A percentile compares a stretch with the other conserved stretches of the same genome.
These are phyloP conservation scores for Buxus sempervirens DNA, from an alignment of 164 flowering plant genomes.

Conservation along the genomic window DNA sequence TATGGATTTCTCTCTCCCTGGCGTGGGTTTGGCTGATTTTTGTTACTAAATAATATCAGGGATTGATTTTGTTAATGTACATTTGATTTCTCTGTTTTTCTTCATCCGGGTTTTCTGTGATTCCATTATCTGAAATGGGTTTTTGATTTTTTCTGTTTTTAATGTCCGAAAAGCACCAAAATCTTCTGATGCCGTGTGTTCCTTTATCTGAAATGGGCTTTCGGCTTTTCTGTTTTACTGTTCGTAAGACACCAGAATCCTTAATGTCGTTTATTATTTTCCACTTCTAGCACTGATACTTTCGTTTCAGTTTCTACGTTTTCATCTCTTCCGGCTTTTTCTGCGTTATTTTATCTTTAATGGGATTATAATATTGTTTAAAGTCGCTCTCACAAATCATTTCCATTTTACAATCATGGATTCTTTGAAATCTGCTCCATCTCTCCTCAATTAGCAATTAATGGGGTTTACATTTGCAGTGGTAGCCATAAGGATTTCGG, in stretches of 20 bases:
- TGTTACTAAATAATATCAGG: neutral
- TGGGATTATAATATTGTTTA: too few species aligned
- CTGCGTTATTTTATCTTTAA: too few species aligned
- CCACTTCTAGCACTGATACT: too few species aligned
- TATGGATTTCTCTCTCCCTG: neutral
- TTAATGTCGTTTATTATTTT: neutral
- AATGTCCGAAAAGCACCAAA: too few species aligned
- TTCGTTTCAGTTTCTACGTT: neutral
- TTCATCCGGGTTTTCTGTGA: neutral
- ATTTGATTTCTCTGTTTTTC: neutral
- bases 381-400: too few species aligned
- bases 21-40: neutral
- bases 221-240: neutral
- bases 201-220: neutral
- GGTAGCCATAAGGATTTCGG: conserved; percentile 4
- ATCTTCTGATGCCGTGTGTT: too few species aligned
- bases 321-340: neutral
- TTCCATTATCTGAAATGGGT: too few species aligned
- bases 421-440: neutral
- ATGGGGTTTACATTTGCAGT: conserved; percentile 1
- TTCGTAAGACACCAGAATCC: neutral
- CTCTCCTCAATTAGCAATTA: neutral
- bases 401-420: neutral
- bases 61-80: neutral
- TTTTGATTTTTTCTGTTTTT: too few species aligned